Evolutionary conservation across 2,329 filamentous ascomycete genomes (phyloP).

Genomic region (Fusarium stilboides): DNA sequence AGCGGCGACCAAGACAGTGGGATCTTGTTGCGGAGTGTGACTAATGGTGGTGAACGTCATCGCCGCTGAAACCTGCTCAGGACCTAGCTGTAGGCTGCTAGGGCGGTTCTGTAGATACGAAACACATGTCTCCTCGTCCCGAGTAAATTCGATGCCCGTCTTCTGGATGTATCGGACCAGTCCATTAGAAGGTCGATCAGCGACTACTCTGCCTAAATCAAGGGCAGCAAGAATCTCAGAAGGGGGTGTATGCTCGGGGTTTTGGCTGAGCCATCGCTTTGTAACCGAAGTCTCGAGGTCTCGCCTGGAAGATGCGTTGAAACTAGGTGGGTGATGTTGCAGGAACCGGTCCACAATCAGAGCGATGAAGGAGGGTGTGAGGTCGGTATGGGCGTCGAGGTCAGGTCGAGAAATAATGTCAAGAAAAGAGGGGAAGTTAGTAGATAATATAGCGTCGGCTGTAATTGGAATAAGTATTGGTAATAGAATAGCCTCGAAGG

Average conservation of each 20-base stretch:
- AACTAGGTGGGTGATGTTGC: conserved; percentile 87
- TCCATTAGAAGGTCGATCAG: conserved; percentile 69
- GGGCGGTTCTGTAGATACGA: conserved; percentile 68
- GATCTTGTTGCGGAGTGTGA: conserved; percentile 68
- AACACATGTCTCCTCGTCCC: conserved; percentile 78
- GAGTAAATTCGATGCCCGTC: conserved; percentile 81
- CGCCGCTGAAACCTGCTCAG: conserved; percentile 86
- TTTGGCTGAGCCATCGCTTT: conserved; percentile 75
- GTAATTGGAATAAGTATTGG: conserved; percentile 58
- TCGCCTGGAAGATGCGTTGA: conserved; percentile 81
- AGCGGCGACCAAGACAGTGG: conserved; percentile 72
- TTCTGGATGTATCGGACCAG: conserved; percentile 80
- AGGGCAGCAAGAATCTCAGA: conserved; percentile 79
- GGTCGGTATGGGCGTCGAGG: conserved; percentile 75
- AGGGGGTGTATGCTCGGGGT: conserved; percentile 72
- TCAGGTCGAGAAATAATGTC: conserved; percentile 79
- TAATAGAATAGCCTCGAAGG: conserved; percentile 38
- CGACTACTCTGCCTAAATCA: conserved; percentile 77
- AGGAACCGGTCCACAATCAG: conserved; percentile 88
- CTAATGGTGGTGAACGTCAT: conserved; percentile 77
- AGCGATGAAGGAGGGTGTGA: conserved; percentile 80
- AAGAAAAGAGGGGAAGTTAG: conserved; percentile 83
- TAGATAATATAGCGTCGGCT: conserved; percentile 93
- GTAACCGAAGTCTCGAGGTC: conserved; percentile 78
- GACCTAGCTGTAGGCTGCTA: conserved; percentile 74